These are phyloP conservation scores for Verticillium nonalfalfae DNA, from an alignment of 2,329 filamentous ascomycete species.

Conservation along the genomic window DNA sequence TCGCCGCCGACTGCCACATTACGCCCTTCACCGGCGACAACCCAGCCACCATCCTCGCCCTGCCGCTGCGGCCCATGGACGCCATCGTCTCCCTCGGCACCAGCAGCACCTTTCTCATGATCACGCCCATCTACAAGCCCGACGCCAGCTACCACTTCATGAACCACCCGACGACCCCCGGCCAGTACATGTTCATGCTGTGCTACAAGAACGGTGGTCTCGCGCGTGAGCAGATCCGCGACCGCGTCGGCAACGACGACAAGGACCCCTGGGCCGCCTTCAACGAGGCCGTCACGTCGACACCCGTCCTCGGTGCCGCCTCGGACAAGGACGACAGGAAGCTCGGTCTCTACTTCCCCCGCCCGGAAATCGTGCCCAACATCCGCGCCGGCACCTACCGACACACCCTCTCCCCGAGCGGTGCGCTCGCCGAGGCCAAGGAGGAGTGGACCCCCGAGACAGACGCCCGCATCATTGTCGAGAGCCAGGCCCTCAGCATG, in stretches of 20 bases:
- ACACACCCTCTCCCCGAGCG: constrained; percentile 53
- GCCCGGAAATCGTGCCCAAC: constrained; percentile 94
- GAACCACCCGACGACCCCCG: constrained; percentile 87
- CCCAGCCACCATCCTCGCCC: constrained; percentile 85
- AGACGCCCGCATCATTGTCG: constrained; percentile 84
- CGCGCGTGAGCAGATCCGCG: constrained; percentile 82
- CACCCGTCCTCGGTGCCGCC: constrained; percentile 62
- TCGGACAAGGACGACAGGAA: constrained; percentile 56
- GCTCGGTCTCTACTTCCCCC: constrained; percentile 89
- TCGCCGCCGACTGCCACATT: constrained; percentile 67
- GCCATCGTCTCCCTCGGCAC: constrained; percentile 94
- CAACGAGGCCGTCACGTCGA: constrained; percentile 64
- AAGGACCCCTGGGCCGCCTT: constrained; percentile 68
- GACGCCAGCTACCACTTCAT: constrained; percentile 95
- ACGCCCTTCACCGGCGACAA: constrained; percentile 94
- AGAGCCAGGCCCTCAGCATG: constrained; percentile 91
- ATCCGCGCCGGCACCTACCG: constrained; percentile 82
- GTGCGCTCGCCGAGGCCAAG: constrained; percentile 37
- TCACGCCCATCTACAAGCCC: constrained; percentile 83
- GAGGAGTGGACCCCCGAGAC: constrained; percentile 47
- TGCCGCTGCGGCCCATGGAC: constrained; percentile 81
- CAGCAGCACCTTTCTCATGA: constrained; percentile 96
- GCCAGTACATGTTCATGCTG: constrained; percentile 99
- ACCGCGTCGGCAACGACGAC: constrained; percentile 38
- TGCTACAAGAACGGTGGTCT: constrained; percentile 99